Evolutionary conservation across 1,139 yeast species (phyloP).

Genomic region (Debaryomyces sp.): DNA sequence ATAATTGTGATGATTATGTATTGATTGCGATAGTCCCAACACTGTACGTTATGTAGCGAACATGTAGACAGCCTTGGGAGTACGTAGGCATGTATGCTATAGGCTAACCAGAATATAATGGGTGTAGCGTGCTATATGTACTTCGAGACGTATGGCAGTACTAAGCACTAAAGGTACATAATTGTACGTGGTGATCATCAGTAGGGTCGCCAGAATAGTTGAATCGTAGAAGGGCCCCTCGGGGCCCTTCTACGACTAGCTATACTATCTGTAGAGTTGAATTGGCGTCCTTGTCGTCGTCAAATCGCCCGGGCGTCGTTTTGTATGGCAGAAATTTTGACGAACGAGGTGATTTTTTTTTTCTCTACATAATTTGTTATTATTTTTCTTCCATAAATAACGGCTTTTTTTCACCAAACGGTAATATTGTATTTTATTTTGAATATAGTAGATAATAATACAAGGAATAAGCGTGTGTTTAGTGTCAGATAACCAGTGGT

Average conservation of each 20-base stretch:
- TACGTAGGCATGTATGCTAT: not conserved
- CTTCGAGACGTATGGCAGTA: not conserved
- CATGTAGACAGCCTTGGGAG: not conserved
- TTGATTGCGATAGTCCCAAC: not conserved
- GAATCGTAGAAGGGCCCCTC: not conserved
- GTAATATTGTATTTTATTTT: not conserved
- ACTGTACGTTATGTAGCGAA: not conserved
- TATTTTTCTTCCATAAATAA: not conserved
- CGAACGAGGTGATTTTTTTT: slow-evolving; percentile 1
- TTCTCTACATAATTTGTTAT: slow-evolving; percentile 1
- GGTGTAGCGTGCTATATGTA: not conserved
- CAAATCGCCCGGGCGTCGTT: not conserved
- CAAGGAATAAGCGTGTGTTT: not conserved
- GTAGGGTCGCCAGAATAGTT: not conserved
- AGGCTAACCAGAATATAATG: not conserved
- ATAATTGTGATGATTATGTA: not conserved
- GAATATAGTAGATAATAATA: slow-evolving; percentile 1
- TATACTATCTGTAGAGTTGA: not conserved
- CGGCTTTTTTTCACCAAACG: not conserved
- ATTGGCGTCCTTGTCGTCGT: not conserved
- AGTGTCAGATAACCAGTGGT: not conserved
- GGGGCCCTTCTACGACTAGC: not conserved
- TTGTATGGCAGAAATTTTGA: not conserved
- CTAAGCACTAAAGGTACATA: not conserved
- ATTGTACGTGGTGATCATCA: not conserved